Evolutionary conservation across 805 yeast species (phyloP), one percentile per base, ranked within the genome.

Genomic region (Teunomyces atbi): DNA sequence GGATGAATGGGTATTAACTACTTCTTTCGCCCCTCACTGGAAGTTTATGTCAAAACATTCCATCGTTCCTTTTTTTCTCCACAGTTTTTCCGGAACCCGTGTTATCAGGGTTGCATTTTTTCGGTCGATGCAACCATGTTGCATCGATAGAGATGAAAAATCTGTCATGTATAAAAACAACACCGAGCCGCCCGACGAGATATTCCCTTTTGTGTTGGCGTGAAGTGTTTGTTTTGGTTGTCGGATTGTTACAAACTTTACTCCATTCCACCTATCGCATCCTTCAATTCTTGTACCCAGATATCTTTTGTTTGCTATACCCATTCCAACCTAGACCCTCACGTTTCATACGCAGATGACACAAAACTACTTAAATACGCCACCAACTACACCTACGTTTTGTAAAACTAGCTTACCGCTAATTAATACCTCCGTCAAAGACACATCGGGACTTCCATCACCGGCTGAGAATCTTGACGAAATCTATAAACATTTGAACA

Each of bases 401-500:
- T n/a, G 39, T 16, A 36, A 36, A 20, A 34, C 37, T 12, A 36
- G 16, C 18, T 36, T 36, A n/a, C 39, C 39, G 15, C 39, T 8
- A 12, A 30, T 46, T 15, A 26, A 47, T 26, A 34, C 41, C 36
- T 21, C 43, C 8, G 39, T 34, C 18, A 40, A 20, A 36, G 8
- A 10, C 23, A 12, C 2, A 5, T 20, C 39, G 6, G 39, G 39
- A 36, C 39, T 36, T 21, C 27, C 39, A 19, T 36, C 39, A 12
- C 39, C 39, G 26, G 27, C n/a, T 28, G 27, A 21, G 8, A 36
- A 36, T 21, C 23, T 52, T 3, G 55, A 52, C 21, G 45, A 42
- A n/a, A 46, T 48, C 28, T 52, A 52, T 41, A 49, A 52, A 44
- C 42, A 42, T 6, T 45, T 52, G 33, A 45, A 48, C 26, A 52